phyloP scores from a whole-genome alignment of 164 flowering plant species.

The Paratinospora sagittata region DNA sequence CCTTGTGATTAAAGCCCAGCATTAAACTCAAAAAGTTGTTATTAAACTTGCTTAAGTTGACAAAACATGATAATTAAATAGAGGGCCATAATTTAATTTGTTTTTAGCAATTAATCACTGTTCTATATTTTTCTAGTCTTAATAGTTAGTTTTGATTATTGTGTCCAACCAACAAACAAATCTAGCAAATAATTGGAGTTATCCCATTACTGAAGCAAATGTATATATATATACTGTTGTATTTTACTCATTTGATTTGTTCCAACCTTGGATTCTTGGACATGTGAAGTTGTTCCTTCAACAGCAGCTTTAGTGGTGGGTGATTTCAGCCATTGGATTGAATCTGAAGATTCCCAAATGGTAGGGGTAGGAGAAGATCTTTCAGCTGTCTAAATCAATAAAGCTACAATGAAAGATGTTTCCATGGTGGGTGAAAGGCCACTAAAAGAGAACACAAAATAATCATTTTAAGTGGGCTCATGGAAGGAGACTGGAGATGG shows the following conservation, averaged over 20 bases:
- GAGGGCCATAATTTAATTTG: too few relatives aligned
- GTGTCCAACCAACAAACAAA: neutral
- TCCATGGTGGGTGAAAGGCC: neutral
- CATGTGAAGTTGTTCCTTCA: neutral
- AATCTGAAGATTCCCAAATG: too few relatives aligned
- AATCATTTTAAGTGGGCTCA: neutral
- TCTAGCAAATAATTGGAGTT: neutral
- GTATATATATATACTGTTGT: neutral
- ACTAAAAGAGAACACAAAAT: neutral
- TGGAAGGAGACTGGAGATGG: too few relatives aligned
- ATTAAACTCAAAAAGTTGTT: too few relatives aligned
- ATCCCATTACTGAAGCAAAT: neutral
- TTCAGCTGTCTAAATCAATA: neutral
- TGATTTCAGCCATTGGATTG: too few relatives aligned
- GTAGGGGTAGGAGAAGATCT: neutral
- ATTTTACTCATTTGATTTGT: neutral
- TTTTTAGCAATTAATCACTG: too few relatives aligned
- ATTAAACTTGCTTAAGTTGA: too few relatives aligned
- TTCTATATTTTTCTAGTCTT: too few relatives aligned
- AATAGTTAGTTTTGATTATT: too few relatives aligned
- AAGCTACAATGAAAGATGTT: neutral
- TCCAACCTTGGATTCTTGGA: neutral
- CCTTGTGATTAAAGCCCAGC: too few relatives aligned
- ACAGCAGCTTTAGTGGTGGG: neutral
- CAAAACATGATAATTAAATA: too few relatives aligned